Conservation (phyloP, 2,329 filamentous ascomycete species). For the Emergomyces pasteurianus region DNA sequence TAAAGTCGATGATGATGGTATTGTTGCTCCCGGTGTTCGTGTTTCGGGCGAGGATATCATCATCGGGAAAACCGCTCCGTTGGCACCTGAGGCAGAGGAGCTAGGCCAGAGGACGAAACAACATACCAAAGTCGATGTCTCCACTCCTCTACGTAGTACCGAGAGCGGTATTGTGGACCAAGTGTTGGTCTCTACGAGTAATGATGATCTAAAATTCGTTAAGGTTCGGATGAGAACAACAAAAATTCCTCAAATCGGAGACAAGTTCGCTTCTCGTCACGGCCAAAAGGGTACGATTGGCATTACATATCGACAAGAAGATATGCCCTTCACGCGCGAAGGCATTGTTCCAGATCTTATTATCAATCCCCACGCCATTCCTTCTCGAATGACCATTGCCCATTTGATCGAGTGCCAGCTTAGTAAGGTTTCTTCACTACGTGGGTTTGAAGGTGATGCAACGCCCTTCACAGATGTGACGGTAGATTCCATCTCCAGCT, state of each 20-base stretch:
- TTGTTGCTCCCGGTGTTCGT: conserved; percentile 84
- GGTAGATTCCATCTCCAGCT: conserved; percentile 78
- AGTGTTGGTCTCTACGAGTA: conserved; percentile 86
- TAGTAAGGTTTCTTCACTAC: conserved; percentile 86
- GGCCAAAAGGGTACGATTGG: conserved; percentile 98
- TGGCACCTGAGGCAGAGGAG: conserved; percentile 85
- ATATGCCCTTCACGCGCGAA: conserved; percentile 94
- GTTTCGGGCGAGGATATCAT: conserved; percentile 98
- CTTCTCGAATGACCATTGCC: conserved; percentile 99
- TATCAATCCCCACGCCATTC: conserved; percentile 99
- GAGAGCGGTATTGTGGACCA: conserved; percentile 95
- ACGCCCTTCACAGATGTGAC: conserved; percentile 98
- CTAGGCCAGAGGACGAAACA: conserved; percentile 80
- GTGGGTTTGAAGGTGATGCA: conserved; percentile 91
- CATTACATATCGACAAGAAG: conserved; percentile 93
- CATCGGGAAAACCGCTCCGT: conserved; percentile 94
- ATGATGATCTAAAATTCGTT: conserved; percentile 87
- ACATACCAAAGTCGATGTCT: conserved; percentile 90
- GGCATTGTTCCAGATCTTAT: conserved; percentile 91
- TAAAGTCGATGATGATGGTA: conserved; percentile 93
- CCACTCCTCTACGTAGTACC: conserved; percentile 84
- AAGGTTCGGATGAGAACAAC: conserved; percentile 96
- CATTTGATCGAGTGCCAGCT: conserved; percentile 99
- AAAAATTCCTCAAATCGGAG: conserved; percentile 95
- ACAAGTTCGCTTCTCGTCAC: conserved; percentile 98